Conservation (phyloP, 1,139 yeast species). For the Hansenula sp. region DNA sequence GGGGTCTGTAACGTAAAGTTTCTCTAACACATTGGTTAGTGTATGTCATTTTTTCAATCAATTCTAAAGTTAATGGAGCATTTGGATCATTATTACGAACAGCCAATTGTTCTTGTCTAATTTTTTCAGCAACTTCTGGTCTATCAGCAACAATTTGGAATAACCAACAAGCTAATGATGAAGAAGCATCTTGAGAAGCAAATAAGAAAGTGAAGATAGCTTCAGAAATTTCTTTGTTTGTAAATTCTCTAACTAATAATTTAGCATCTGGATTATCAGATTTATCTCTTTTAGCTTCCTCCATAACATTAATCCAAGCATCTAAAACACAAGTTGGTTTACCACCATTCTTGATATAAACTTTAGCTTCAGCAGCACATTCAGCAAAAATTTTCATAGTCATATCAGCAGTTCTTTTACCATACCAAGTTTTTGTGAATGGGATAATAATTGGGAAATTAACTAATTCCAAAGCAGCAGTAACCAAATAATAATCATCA, state of each 20-base stretch:
- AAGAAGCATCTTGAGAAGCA: constrained; percentile 97
- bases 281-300: constrained; percentile 57
- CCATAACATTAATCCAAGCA: constrained; percentile 87
- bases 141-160: constrained; percentile 95
- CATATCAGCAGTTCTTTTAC: constrained; percentile 86
- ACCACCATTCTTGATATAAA: constrained; percentile 73
- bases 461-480: constrained; percentile 94
- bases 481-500: constrained; percentile 84
- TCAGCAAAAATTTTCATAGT: constrained; percentile 87
- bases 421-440: constrained; percentile 96
- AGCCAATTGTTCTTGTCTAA: constrained; percentile 85
- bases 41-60: constrained; percentile 82
- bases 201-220: constrained; percentile 93
- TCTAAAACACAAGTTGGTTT: constrained; percentile 87
- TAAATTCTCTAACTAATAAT: constrained; percentile 71
- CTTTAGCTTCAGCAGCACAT: constrained; percentile 85
- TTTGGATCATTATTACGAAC: constrained; percentile 76
- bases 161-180: constrained; percentile 97
- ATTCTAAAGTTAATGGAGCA: constrained; percentile 56
- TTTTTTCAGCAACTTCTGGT: constrained; percentile 79
- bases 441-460: constrained; percentile 96
- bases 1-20: constrained; percentile 91
- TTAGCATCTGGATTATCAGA: constrained; percentile 37
- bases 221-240: constrained; percentile 90
- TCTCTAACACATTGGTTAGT: constrained; percentile 90